Evolutionary conservation across 163 green algal species (phyloP).

Genomic region (Coccomyxa subellipsoidea): DNA sequence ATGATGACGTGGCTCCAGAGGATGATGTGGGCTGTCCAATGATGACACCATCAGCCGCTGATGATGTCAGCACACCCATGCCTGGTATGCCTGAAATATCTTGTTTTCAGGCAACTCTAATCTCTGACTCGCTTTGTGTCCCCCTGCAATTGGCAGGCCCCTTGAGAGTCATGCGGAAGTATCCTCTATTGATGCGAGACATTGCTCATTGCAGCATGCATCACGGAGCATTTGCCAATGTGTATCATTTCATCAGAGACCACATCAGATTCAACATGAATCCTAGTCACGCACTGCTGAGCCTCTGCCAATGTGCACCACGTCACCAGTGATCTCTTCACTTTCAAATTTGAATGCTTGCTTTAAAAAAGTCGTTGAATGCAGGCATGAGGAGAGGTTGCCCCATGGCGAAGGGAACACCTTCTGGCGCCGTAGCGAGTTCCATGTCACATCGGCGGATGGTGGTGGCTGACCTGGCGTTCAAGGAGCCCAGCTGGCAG

Average conservation of each 20-base stretch:
- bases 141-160: too few relatives aligned
- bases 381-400: not conserved
- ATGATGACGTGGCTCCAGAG: not conserved
- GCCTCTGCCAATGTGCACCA: too few relatives aligned
- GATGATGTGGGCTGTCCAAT: not conserved
- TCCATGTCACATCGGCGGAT: not conserved
- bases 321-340: not conserved
- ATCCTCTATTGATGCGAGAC: too few relatives aligned
- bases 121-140: too few relatives aligned
- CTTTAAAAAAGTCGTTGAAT: not conserved
- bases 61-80: not conserved
- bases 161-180: too few relatives aligned
- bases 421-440: not conserved
- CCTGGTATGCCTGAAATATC: not conserved
- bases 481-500: not conserved
- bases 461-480: not conserved
- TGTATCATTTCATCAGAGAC: too few relatives aligned
- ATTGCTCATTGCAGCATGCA: too few relatives aligned
- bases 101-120: too few relatives aligned
- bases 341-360: not conserved
- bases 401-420: not conserved
- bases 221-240: too few relatives aligned
- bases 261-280: too few relatives aligned
- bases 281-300: too few relatives aligned
- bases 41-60: not conserved